Evolutionary conservation across 352 stramenopile species (phyloP).

Genomic region (Phytophthora foliorum): DNA sequence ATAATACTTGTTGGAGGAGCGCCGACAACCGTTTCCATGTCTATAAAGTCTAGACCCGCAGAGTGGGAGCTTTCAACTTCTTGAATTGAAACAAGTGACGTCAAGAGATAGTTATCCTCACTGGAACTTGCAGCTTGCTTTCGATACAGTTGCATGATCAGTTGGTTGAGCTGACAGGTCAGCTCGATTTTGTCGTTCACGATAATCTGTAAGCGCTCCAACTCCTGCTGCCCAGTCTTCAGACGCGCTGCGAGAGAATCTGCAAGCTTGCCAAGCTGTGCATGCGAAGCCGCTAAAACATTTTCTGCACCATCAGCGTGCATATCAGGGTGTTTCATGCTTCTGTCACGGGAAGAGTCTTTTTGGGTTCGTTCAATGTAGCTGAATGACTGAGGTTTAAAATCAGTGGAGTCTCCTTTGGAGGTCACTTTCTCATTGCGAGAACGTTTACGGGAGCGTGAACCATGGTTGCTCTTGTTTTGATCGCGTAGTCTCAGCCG

Average conservation of each 20-base stretch:
- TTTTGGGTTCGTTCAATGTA: slow-evolving; percentile 76
- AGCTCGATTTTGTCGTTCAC: slow-evolving; percentile 55
- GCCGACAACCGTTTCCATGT: slow-evolving; percentile 44
- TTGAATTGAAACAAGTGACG: slow-evolving; percentile 3
- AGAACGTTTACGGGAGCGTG: slow-evolving; percentile 46
- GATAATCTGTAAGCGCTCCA: slow-evolving; percentile 52
- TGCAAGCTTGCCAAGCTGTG: slow-evolving; percentile 57
- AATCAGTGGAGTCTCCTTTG: not conserved
- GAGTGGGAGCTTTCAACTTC: not conserved
- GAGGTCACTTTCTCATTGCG: slow-evolving; percentile 22
- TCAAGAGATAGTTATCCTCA: slow-evolving; percentile 6
- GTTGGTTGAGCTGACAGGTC: slow-evolving; percentile 37
- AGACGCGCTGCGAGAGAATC: slow-evolving; percentile 57
- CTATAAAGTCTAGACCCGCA: not conserved
- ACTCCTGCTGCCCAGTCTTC: slow-evolving; percentile 40
- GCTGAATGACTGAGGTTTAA: slow-evolving; percentile 23
- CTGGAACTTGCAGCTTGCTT: not conserved
- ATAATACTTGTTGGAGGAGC: not conserved
- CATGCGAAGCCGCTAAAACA: slow-evolving; percentile 27
- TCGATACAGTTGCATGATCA: slow-evolving; percentile 46
- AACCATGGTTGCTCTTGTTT: slow-evolving; percentile 29
- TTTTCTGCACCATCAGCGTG: slow-evolving; percentile 4
- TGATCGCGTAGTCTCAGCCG: slow-evolving; percentile 48
- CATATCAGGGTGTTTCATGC: slow-evolving; percentile 8
- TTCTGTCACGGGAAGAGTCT: slow-evolving; percentile 33